phyloP scores from a whole-genome alignment of 2,329 filamentous ascomycete genomes.

The Escovopsis weberi region DNA sequence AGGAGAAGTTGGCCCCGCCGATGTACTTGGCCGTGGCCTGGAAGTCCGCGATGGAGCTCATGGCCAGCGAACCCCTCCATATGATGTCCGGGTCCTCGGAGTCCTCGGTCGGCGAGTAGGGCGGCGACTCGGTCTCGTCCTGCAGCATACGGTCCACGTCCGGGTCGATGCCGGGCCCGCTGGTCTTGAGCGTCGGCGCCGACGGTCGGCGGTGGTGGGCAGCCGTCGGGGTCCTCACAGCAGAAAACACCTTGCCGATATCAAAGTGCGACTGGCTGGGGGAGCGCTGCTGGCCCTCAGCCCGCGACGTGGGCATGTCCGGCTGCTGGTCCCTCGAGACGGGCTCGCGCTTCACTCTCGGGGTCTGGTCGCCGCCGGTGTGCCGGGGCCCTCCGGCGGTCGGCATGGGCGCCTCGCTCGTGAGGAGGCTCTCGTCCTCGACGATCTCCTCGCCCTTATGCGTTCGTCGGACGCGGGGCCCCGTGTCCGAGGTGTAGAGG shows the following conservation, averaged over 20 bases:
- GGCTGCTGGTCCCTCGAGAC: slow-evolving; percentile 12
- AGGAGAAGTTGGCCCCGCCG: slow-evolving; percentile 63
- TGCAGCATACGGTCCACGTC: slow-evolving; percentile 84
- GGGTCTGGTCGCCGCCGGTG: slow-evolving; percentile 4
- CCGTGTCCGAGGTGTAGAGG: slow-evolving; percentile 54
- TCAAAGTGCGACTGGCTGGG: slow-evolving; percentile 53
- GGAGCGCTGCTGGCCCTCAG: slow-evolving; percentile 32
- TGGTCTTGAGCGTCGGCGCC: slow-evolving; percentile 28
- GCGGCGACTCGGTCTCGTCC: slow-evolving; percentile 65
- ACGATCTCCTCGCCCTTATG: slow-evolving; percentile 92
- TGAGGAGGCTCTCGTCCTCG: slow-evolving; percentile 51
- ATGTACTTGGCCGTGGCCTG: slow-evolving; percentile 66
- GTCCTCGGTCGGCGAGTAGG: slow-evolving; percentile 70
- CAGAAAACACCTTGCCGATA: slow-evolving; percentile 73
- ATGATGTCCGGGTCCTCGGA: slow-evolving; percentile 51
- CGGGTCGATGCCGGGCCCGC: slow-evolving; percentile 57
- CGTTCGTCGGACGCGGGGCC: slow-evolving; percentile 70
- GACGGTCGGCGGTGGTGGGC: slow-evolving; percentile 33
- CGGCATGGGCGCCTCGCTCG: slow-evolving; percentile 20
- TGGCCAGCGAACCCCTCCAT: slow-evolving; percentile 63
- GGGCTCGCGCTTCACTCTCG: slow-evolving; percentile 23
- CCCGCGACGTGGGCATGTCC: slow-evolving; percentile 21
- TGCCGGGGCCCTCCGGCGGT: neutral
- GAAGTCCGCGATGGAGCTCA: slow-evolving; percentile 66
- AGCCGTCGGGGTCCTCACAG: slow-evolving; percentile 58